phyloP scores from a whole-genome alignment of 1,284 basidiomycete genomes.

The Boletellus deceptivus region DNA sequence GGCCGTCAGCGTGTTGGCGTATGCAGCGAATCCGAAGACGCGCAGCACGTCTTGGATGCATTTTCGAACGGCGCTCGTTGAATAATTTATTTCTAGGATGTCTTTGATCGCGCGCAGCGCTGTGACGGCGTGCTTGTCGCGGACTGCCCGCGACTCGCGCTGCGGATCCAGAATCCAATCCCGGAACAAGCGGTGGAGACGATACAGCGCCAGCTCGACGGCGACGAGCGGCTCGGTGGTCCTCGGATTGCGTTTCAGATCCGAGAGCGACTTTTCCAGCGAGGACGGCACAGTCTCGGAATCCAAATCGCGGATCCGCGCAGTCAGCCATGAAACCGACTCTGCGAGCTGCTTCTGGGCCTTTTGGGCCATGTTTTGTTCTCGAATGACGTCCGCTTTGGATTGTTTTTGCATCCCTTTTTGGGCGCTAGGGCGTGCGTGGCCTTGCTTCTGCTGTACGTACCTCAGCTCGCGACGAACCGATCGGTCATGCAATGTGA shows the following conservation, averaged over 20 bases:
- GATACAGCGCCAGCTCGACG: slow-evolving; percentile 51
- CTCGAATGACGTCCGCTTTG: slow-evolving; percentile 29
- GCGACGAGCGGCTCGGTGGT: slow-evolving; percentile 42
- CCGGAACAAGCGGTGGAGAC: slow-evolving; percentile 49
- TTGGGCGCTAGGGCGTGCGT: slow-evolving; percentile 6
- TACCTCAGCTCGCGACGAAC: neutral
- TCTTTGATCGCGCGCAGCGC: slow-evolving; percentile 49
- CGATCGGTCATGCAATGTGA: neutral
- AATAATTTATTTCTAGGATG: slow-evolving; percentile 37
- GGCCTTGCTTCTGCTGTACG: slow-evolving; percentile 14
- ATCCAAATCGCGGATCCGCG: slow-evolving; percentile 28
- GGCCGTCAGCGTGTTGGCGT: slow-evolving; percentile 30
- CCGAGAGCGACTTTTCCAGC: slow-evolving; percentile 23
- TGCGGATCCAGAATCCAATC: slow-evolving; percentile 50
- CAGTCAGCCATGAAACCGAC: slow-evolving; percentile 20
- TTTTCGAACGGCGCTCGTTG: slow-evolving; percentile 39
- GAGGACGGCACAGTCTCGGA: slow-evolving; percentile 27
- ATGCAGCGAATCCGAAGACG: slow-evolving; percentile 46
- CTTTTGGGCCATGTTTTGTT: slow-evolving; percentile 28
- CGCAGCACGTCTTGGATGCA: slow-evolving; percentile 41
- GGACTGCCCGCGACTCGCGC: slow-evolving; percentile 34
- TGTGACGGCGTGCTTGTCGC: slow-evolving; percentile 45
- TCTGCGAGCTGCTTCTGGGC: slow-evolving; percentile 23
- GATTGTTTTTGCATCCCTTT: slow-evolving; percentile 23
- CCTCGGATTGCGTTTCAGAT: slow-evolving; percentile 42